A percentile compares a stretch with the other conserved stretches of the same genome.
phyloP scores from a whole-genome alignment of 495 filamentous ascomycete species.

The Aspergillus carlsbadensis region DNA sequence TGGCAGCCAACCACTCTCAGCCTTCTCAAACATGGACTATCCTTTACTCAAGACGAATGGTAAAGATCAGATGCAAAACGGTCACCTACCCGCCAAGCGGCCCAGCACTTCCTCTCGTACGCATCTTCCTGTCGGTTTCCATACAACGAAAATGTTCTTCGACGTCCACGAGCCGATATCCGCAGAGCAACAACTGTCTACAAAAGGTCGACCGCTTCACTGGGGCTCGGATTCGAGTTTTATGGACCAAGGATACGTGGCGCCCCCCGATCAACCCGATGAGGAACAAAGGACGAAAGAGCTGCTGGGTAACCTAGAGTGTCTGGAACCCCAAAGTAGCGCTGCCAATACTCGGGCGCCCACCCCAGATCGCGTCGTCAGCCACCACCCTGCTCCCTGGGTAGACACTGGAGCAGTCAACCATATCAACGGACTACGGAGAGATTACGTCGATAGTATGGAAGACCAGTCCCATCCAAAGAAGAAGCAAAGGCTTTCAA shows the following conservation, averaged over 20 bases:
- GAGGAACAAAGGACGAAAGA: constrained; percentile 53
- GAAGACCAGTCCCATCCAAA: constrained; percentile 35
- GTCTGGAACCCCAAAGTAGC: constrained; percentile 53
- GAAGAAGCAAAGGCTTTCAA: constrained; percentile 32
- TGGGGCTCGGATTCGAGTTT: constrained; percentile 70
- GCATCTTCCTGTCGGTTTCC: constrained; percentile 33
- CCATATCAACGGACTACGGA: constrained; percentile 12
- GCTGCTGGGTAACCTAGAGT: constrained; percentile 53
- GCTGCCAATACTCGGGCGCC: constrained; percentile 57
- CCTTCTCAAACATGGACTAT: constrained; percentile 26
- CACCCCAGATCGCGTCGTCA: constrained; percentile 46
- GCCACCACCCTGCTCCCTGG: constrained; percentile 19
- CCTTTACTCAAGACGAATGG: constrained; percentile 17
- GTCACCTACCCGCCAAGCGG: constrained; percentile 8
- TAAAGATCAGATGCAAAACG: constrained; percentile 18
- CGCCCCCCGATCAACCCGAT: constrained; percentile 53
- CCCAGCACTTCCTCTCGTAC: constrained; percentile 19
- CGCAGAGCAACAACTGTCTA: constrained; percentile 38
- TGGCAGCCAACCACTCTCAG: constrained; percentile 31
- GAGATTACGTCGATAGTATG: constrained; percentile 16
- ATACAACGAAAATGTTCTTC: constrained; percentile 48
- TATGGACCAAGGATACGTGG: constrained; percentile 54
- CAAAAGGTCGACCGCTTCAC: constrained; percentile 45
- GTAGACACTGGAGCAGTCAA: constrained; percentile 3
- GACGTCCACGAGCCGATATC: constrained; percentile 42